phyloP scores from a whole-genome alignment of 192 early-diverging fungal species.

The Geosiphon pyriformis region DNA sequence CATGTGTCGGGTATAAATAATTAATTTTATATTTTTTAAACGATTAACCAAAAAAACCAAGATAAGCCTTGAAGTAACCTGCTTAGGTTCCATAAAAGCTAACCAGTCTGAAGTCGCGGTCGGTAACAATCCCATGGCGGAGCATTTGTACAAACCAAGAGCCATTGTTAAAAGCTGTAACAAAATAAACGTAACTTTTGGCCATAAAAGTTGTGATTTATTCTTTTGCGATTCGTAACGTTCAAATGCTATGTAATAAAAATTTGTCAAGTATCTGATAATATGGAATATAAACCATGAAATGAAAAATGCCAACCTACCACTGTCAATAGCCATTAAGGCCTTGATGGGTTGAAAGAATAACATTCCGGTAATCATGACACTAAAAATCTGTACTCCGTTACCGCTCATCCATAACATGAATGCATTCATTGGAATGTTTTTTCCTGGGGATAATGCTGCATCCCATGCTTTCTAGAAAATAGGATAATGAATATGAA shows the following conservation, averaged over 20 bases:
- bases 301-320: conserved; percentile 31
- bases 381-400: conserved; percentile 90
- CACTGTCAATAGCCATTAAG: conserved; percentile 62
- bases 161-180: conserved; percentile 75
- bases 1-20: too few relatives aligned
- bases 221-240: conserved; percentile 57
- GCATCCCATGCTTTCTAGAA: conserved; percentile 94
- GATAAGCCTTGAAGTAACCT: too few relatives aligned
- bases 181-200: conserved; percentile 79
- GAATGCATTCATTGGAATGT: conserved; percentile 93
- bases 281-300: not conserved
- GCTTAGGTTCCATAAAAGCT: conserved; percentile 77
- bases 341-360: conserved; percentile 80
- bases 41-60: too few relatives aligned
- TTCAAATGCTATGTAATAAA: conserved; percentile 79
- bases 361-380: conserved; percentile 95
- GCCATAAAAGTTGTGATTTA: conserved; percentile 58
- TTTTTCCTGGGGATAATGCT: conserved; percentile 82
- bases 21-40: too few relatives aligned
- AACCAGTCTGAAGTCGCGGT: conserved; percentile 94
- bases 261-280: not conserved
- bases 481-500: not conserved
- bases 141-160: conserved; percentile 88
- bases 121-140: conserved; percentile 92
- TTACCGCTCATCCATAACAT: conserved; percentile 99